Conservation (phyloP, 2,329 filamentous ascomycete species). For the Mariannaea elegans region DNA sequence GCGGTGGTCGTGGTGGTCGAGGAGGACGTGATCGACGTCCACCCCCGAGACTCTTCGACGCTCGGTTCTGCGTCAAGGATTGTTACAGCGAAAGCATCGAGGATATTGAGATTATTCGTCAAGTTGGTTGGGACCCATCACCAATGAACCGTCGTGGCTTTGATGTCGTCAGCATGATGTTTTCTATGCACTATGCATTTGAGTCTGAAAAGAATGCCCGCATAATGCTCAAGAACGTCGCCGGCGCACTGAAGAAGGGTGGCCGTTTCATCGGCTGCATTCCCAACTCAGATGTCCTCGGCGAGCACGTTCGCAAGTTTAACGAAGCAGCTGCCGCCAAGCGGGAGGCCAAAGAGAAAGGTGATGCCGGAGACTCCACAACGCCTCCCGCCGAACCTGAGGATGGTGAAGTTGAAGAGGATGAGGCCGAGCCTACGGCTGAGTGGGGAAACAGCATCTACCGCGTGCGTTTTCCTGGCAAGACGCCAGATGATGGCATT, state of each 20-base stretch:
- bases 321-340: constrained; percentile 63
- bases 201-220: constrained; percentile 90
- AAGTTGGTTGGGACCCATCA: constrained; percentile 87
- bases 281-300: constrained; percentile 94
- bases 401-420: constrained; percentile 65
- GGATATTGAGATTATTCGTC: constrained; percentile 80
- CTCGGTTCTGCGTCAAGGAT: constrained; percentile 89
- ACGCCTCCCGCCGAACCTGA: constrained; percentile 44
- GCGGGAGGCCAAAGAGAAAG: constrained; percentile 41
- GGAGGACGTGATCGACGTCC: constrained; percentile 58
- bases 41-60: constrained; percentile 75
- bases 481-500: constrained; percentile 84
- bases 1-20: constrained; percentile 64
- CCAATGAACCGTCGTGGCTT: constrained; percentile 82
- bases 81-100: constrained; percentile 88
- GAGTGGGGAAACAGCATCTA: constrained; percentile 97
- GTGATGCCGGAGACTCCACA: constrained; percentile 31
- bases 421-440: constrained; percentile 69
- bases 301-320: constrained; percentile 78
- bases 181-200: constrained; percentile 98
- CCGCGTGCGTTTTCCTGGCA: constrained; percentile 84
- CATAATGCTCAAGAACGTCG: constrained; percentile 92
- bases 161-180: constrained; percentile 99
- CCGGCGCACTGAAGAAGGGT: constrained; percentile 89
- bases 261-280: constrained; percentile 95